phyloP scores from a whole-genome alignment of 495 filamentous ascomycete genomes.

The Penicillium paxilli region DNA sequence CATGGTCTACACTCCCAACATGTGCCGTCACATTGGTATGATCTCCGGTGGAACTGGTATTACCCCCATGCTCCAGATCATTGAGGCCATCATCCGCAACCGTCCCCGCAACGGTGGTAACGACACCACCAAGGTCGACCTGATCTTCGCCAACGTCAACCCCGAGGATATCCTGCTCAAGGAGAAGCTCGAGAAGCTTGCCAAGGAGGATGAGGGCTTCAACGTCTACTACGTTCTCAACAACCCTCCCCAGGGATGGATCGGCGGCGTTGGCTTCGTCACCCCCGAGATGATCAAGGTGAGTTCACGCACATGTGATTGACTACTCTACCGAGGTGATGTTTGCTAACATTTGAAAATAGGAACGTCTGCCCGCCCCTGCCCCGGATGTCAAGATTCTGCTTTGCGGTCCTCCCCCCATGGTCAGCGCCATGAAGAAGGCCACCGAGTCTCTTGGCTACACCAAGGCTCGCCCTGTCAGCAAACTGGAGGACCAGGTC shows the following conservation, averaged over 20 bases:
- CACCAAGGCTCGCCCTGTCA: conserved; percentile 86
- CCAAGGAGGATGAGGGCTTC: conserved; percentile 73
- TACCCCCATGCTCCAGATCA: conserved; percentile 95
- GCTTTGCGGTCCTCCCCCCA: conserved; percentile 94
- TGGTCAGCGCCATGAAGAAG: conserved; percentile 98
- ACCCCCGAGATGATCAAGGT: conserved; percentile 96
- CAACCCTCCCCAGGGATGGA: conserved; percentile 90
- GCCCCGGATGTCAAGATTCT: conserved; percentile 89
- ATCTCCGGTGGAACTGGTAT: conserved; percentile 97
- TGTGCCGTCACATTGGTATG: conserved; percentile 95
- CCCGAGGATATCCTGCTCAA: conserved; percentile 87
- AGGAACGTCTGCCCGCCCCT: conserved; percentile 81
- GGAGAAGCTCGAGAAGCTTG: conserved; percentile 83
- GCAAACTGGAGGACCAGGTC: conserved; percentile 96
- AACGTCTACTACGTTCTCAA: conserved; percentile 92
- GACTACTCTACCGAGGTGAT: background rate
- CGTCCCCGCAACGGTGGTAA: conserved; percentile 64
- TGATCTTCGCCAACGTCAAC: conserved; percentile 97
- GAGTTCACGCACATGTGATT: background rate
- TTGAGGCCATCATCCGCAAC: conserved; percentile 85
- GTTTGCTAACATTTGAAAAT: conserved; percentile 12
- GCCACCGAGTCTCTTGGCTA: conserved; percentile 83
- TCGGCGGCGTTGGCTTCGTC: conserved; percentile 88
- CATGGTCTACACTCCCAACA: conserved; percentile 93
- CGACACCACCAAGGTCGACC: conserved; percentile 84